Evolutionary conservation across 495 filamentous ascomycete species (phyloP).

Genomic region (Penicillium robsamsonii): DNA sequence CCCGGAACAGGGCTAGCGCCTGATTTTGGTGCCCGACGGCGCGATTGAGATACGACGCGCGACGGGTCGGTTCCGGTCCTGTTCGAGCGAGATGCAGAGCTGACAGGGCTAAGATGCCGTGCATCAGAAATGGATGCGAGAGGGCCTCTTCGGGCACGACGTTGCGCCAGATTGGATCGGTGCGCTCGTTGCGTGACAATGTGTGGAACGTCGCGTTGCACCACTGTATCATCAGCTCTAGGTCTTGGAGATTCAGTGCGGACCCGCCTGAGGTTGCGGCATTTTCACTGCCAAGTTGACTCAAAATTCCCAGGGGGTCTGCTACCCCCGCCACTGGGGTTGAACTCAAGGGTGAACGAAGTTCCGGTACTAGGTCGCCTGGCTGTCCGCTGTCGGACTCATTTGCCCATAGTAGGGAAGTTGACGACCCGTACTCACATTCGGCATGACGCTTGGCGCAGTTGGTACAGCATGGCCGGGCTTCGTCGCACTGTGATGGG

Average conservation of each 20-base stretch:
- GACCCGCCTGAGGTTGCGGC: slow-evolving; percentile 4
- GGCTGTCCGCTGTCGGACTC: slow-evolving; percentile 30
- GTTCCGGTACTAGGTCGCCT: slow-evolving; percentile 17
- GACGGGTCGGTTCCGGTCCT: slow-evolving; percentile 20
- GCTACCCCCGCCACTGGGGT: background rate
- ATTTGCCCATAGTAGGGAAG: slow-evolving; percentile 40
- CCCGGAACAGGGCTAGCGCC: slow-evolving; percentile 47
- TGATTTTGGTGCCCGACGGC: slow-evolving; percentile 50
- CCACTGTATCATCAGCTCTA: slow-evolving; percentile 49
- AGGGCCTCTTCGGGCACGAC: slow-evolving; percentile 47
- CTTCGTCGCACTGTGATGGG: slow-evolving; percentile 36
- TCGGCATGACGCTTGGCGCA: slow-evolving; percentile 39
- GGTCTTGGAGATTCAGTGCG: slow-evolving; percentile 34
- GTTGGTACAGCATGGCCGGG: slow-evolving; percentile 38
- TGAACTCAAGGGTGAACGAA: slow-evolving; percentile 8
- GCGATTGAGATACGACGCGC: slow-evolving; percentile 33
- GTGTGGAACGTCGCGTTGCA: slow-evolving; percentile 36
- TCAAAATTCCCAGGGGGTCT: slow-evolving; percentile 31
- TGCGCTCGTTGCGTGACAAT: slow-evolving; percentile 32
- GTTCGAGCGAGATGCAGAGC: slow-evolving; percentile 47
- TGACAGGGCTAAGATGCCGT: slow-evolving; percentile 50
- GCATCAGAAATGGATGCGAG: slow-evolving; percentile 49
- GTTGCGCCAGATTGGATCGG: slow-evolving; percentile 43
- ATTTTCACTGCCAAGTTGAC: slow-evolving; percentile 20
- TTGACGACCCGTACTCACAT: slow-evolving; percentile 41